Evolutionary conservation across 1,284 basidiomycete species (phyloP), one percentile per base, ranked within the genome.

Genomic region (Malassezia psittaci): DNA sequence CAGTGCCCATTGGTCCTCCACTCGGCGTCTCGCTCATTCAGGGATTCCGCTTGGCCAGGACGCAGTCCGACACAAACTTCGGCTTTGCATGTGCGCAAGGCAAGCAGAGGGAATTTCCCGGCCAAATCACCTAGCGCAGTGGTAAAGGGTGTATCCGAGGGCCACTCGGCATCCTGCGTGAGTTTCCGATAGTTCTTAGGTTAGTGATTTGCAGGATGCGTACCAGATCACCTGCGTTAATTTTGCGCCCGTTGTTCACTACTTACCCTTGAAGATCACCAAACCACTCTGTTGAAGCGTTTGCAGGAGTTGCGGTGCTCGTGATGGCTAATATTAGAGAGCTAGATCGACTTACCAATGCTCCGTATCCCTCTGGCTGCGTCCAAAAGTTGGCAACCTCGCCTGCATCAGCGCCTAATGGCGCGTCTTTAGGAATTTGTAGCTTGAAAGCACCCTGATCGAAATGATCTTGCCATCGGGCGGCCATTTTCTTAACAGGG

Each of bases 181-280:
- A 98, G 80, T 70, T 88, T 94, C 59, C 61, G 53, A 60, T 54
- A 60, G 62, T 70, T 70, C 58, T 18, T 13, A 12, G 7, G 24
- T 29, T 29, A 13, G 29, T 13, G 24, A 37, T n/a, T 12, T 11
- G 8, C 10, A 15, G 21, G 16, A 5, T 7, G 40, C 43, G 43
- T n/a, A 51, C 48, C 41, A 51, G 18, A 41, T 51, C 43, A 24
- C 48, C 46, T 54, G 29, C 29, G 13, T 38, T 35, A 36, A 15
- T 8, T 35, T 19, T 42, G 37, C 33, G 8, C 11, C 2, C 32
- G 10, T 32, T 39, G 35, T 84, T 91, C 91, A 2, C 39, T 43
- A 78, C 78, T 94, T 90, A 15, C 91, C 91, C 82, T 96, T 98
- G 79, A 96, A 94, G 55, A 98, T 82, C 5, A 96, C 90, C 12